A percentile compares a stretch with the other conserved stretches of the same genome.
phyloP scores from a whole-genome alignment of 2,329 filamentous ascomycete genomes.

The Penicillium sp. region DNA sequence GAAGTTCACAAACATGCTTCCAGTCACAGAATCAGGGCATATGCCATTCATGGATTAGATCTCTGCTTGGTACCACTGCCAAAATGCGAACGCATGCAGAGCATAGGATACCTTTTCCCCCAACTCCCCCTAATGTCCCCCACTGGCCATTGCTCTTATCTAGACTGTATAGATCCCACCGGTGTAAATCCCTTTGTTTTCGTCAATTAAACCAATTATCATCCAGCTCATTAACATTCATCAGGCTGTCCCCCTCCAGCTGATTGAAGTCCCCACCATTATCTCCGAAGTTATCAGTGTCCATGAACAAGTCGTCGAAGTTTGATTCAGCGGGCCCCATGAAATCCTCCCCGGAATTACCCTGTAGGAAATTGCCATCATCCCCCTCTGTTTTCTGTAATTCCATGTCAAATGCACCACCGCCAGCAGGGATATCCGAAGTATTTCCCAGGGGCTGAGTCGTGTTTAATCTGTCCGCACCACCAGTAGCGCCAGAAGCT shows the following conservation, averaged over 20 bases:
- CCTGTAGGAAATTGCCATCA: slow-evolving; percentile 20
- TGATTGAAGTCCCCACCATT: slow-evolving; percentile 35
- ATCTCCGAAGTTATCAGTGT: slow-evolving; percentile 39
- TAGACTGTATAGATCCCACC: background rate
- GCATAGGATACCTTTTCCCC: slow-evolving; percentile 9
- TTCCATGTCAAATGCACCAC: slow-evolving; percentile 41
- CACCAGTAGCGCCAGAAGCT: slow-evolving; percentile 18
- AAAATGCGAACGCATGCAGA: slow-evolving; percentile 14
- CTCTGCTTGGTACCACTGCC: slow-evolving; percentile 7
- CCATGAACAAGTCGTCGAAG: slow-evolving; percentile 49
- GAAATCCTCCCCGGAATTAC: slow-evolving; percentile 33
- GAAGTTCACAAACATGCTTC: background rate
- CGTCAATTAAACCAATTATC: slow-evolving; percentile 42
- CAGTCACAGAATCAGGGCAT: background rate
- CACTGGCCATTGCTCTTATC: background rate
- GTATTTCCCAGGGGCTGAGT: slow-evolving; percentile 22
- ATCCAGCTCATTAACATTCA: slow-evolving; percentile 44
- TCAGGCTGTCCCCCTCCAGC: slow-evolving; percentile 38
- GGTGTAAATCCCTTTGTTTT: background rate
- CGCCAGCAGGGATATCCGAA: slow-evolving; percentile 27
- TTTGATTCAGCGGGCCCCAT: slow-evolving; percentile 45
- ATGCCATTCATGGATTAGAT: background rate
- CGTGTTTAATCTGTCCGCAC: slow-evolving; percentile 12
- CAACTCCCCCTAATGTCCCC: background rate
- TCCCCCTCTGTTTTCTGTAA: slow-evolving; percentile 30